A percentile compares a stretch with the other conserved stretches of the same genome.
These are phyloP conservation scores for Periconia macrospinosa DNA, from an alignment of 2,329 filamentous ascomycete species.

Conservation along the genomic window DNA sequence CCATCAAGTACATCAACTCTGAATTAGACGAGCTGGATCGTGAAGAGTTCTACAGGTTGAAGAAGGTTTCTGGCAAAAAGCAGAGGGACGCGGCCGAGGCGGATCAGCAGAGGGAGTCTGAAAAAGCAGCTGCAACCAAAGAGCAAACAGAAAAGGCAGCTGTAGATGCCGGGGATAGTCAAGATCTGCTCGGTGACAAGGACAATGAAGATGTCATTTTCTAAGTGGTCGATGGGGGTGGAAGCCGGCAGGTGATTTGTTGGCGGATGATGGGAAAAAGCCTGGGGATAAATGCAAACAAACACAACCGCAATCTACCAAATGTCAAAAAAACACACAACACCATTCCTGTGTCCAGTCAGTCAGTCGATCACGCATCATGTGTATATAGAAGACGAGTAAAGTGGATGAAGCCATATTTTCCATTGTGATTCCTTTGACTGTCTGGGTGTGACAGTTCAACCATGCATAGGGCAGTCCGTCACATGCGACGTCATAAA, in stretches of 20 bases:
- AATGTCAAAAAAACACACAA: background rate
- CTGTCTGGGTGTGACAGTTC: background rate
- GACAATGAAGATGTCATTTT: slow-evolving; percentile 89
- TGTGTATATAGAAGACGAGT: background rate
- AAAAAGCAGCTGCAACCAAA: slow-evolving; percentile 27
- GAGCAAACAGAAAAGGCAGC: slow-evolving; percentile 10
- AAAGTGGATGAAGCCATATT: background rate
- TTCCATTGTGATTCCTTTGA: background rate
- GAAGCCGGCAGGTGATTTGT: background rate
- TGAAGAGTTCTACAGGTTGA: slow-evolving; percentile 96
- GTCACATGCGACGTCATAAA: background rate
- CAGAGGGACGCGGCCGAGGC: slow-evolving; percentile 52
- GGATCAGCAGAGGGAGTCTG: slow-evolving; percentile 47
- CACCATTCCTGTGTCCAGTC: too few species aligned
- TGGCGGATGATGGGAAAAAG: background rate
- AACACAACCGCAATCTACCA: background rate
- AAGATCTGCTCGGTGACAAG: slow-evolving; percentile 72
- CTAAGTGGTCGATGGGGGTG: slow-evolving; percentile 41
- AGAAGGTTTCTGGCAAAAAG: slow-evolving; percentile 83
- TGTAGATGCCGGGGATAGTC: slow-evolving; percentile 46
- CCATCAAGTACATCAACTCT: slow-evolving; percentile 99
- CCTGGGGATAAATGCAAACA: background rate
- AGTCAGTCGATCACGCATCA: too few species aligned
- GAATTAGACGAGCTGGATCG: slow-evolving; percentile 96
- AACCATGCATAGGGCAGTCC: background rate